Conservation (phyloP, 352 stramenopile genomes). For the Globisporangium irregulare region DNA sequence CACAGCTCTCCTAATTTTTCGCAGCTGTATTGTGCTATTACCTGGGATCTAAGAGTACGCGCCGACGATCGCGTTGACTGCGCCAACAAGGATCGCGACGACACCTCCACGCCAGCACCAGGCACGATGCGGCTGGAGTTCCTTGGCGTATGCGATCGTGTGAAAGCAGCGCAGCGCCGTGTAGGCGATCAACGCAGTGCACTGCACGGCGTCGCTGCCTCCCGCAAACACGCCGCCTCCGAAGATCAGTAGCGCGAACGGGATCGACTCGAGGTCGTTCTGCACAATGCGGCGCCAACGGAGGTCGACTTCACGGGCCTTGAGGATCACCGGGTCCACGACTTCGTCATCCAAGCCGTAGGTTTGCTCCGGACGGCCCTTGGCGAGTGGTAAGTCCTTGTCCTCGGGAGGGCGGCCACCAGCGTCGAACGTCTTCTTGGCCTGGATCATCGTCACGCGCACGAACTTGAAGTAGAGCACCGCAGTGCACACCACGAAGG, state of each 20-base stretch:
- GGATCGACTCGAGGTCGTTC: slow-evolving; percentile 51
- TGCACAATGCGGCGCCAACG: slow-evolving; percentile 40
- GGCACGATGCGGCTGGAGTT: slow-evolving; percentile 35
- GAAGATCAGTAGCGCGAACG: slow-evolving; percentile 38
- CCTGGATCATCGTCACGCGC: slow-evolving; percentile 46
- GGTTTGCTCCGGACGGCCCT: slow-evolving; percentile 31
- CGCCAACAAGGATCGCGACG: not conserved
- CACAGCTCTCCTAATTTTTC: not conserved
- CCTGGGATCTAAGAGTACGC: not conserved
- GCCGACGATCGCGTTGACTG: not conserved
- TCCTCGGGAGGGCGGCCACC: slow-evolving; percentile 52
- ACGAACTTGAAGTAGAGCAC: slow-evolving; percentile 78
- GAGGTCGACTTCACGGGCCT: slow-evolving; percentile 26
- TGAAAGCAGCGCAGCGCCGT: slow-evolving; percentile 36
- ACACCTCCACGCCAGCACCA: slow-evolving; percentile 5
- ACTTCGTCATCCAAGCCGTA: slow-evolving; percentile 27
- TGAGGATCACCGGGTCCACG: slow-evolving; percentile 12
- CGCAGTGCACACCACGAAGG: slow-evolving; percentile 49
- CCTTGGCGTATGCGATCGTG: slow-evolving; percentile 41
- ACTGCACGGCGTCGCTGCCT: slow-evolving; percentile 25
- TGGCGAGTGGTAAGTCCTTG: slow-evolving; percentile 34
- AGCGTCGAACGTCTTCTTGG: slow-evolving; percentile 51
- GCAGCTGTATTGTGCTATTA: too few species aligned
- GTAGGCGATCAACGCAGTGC: slow-evolving; percentile 29
- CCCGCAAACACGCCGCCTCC: slow-evolving; percentile 25